phyloP scores from a whole-genome alignment of 352 stramenopile species.

The Elongisporangium prolatum region DNA sequence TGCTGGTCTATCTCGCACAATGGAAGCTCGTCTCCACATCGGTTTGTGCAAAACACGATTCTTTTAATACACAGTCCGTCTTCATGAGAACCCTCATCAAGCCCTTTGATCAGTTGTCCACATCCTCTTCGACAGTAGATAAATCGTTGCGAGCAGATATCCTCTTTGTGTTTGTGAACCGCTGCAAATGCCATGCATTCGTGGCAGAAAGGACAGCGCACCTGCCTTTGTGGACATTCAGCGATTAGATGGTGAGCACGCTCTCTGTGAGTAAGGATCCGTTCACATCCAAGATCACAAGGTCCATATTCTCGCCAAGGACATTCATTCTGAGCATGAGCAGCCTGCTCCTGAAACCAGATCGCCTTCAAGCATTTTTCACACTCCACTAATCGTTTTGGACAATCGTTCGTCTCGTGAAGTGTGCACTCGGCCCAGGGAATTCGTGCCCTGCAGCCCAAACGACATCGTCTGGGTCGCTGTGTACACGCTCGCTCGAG shows the following conservation, averaged over 20 bases:
- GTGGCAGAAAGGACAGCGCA: constrained; percentile 49
- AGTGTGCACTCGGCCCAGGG: constrained; percentile 10
- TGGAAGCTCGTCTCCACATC: constrained; percentile 40
- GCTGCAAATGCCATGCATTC: constrained; percentile 23
- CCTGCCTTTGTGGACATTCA: constrained; percentile 36
- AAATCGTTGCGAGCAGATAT: constrained; percentile 44
- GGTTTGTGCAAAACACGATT: constrained; percentile 42
- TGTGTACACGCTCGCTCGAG: constrained; percentile 27
- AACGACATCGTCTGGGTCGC: constrained; percentile 37
- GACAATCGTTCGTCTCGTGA: constrained; percentile 43
- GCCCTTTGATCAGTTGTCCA: constrained; percentile 30
- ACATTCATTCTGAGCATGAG: constrained; percentile 43
- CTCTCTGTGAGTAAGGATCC: constrained; percentile 41
- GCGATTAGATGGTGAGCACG: constrained; percentile 53
- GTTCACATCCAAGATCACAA: constrained; percentile 45
- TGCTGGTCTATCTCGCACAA: constrained; percentile 32
- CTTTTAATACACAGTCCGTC: constrained; percentile 36
- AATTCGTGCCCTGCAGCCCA: constrained; percentile 36
- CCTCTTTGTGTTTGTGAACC: constrained; percentile 33
- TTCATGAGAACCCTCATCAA: constrained; percentile 40
- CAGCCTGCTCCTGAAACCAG: constrained; percentile 37
- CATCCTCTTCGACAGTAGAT: constrained; percentile 59
- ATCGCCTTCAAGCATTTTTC: constrained; percentile 33
- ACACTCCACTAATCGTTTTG: constrained; percentile 66
- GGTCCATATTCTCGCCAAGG: constrained; percentile 37